Percentiles rank a stretch among this genome's conserved stretches.
Evolutionary conservation across 176 grass and related monocot genomes (phyloP).

Genomic region (Zizania latifolia): DNA sequence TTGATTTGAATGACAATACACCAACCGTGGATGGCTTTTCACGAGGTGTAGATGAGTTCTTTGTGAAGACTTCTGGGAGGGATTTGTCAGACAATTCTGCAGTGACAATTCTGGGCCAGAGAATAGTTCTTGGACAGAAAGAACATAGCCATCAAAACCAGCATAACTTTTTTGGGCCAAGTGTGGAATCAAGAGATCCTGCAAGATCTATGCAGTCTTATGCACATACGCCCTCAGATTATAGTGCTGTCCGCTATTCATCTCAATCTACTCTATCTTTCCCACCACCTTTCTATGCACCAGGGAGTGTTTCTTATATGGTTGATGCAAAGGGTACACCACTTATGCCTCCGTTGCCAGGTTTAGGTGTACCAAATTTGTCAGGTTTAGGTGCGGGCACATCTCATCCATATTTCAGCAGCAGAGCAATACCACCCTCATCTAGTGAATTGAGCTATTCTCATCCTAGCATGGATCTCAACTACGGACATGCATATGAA

Average conservation of each 20-base stretch:
- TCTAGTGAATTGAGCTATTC: slow-evolving; percentile 30
- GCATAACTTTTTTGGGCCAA: slow-evolving; percentile 44
- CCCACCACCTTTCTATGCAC: slow-evolving; percentile 31
- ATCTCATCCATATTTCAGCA: slow-evolving; percentile 34
- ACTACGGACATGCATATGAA: slow-evolving; percentile 28
- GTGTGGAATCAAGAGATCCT: slow-evolving; percentile 19
- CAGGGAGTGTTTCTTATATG: slow-evolving; percentile 33
- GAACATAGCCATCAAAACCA: slow-evolving; percentile 37
- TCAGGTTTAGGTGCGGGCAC: slow-evolving; percentile 29
- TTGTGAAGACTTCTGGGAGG: slow-evolving; percentile 28
- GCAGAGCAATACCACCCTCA: slow-evolving; percentile 14
- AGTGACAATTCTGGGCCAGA: slow-evolving; percentile 55
- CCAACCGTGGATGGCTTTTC: slow-evolving; percentile 22
- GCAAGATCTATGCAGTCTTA: slow-evolving; percentile 30
- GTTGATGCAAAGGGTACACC: slow-evolving; percentile 43
- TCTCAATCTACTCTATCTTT: slow-evolving; percentile 31
- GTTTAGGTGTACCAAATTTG: not conserved
- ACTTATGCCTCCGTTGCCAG: slow-evolving; percentile 29
- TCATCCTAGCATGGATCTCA: slow-evolving; percentile 52
- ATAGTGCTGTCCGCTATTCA: slow-evolving; percentile 20
- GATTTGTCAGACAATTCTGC: slow-evolving; percentile 19
- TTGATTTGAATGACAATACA: slow-evolving; percentile 68
- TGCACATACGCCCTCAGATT: slow-evolving; percentile 35
- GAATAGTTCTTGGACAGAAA: slow-evolving; percentile 32
- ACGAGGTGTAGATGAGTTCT: slow-evolving; percentile 22